Evolutionary conservation across 495 filamentous ascomycete species (phyloP).

Genomic region (Xylaria acuta): DNA sequence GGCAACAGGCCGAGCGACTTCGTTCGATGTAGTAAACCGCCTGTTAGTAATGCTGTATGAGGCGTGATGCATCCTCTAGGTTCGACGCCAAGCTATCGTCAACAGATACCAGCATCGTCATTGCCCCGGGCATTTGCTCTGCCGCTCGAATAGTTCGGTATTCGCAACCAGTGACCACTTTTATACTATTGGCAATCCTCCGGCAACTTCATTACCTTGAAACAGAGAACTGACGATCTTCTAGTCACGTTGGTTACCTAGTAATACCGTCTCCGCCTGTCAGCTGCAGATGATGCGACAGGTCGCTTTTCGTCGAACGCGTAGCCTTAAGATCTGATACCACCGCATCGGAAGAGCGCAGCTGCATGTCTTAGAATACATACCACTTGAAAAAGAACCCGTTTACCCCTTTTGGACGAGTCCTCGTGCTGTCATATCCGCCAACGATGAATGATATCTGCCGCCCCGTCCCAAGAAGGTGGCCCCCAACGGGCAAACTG

Average conservation of each 20-base stretch:
- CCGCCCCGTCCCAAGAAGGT: neutral
- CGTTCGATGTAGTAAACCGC: neutral
- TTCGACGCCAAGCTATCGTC: neutral
- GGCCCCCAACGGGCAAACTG: conserved; percentile 22
- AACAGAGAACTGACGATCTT: neutral
- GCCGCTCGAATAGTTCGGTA: neutral
- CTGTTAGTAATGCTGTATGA: neutral
- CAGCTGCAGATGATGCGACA: conserved; percentile 26
- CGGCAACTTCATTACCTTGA: neutral
- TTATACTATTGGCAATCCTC: neutral
- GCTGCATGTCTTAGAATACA: conserved; percentile 28
- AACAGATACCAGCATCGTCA: neutral
- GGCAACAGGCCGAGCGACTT: conserved; percentile 8
- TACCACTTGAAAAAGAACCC: conserved; percentile 29
- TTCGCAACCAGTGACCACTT: neutral
- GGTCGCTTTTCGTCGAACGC: conserved; percentile 27
- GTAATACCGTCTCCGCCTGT: conserved; percentile 17
- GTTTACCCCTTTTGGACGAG: conserved; percentile 24
- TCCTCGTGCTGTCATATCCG: neutral
- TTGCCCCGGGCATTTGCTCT: neutral
- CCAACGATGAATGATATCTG: neutral
- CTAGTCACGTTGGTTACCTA: neutral
- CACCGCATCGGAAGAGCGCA: conserved; percentile 28
- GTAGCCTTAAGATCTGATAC: conserved; percentile 25
- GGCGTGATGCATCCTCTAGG: neutral